phyloP scores from a whole-genome alignment of 371 early-diverging fungal genomes.

The Mycotypha africana region DNA sequence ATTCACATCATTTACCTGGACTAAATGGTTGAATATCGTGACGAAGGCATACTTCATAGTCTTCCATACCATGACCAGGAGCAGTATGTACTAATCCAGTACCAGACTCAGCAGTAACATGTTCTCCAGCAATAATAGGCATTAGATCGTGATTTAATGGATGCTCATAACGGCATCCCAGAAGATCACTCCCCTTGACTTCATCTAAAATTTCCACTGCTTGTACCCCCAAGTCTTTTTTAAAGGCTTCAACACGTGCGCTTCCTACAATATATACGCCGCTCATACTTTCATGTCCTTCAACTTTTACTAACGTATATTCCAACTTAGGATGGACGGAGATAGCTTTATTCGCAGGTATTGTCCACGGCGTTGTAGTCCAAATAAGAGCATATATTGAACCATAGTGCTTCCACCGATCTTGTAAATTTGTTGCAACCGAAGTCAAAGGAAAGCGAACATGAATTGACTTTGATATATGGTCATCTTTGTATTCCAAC shows the following conservation, averaged over 20 bases:
- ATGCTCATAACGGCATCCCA: constrained; percentile 67
- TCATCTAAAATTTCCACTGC: constrained; percentile 15
- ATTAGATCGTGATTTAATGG: constrained; percentile 46
- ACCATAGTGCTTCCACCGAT: constrained; percentile 17
- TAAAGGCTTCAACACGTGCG: constrained; percentile 37
- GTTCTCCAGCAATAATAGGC: constrained; percentile 62
- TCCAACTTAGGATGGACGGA: constrained; percentile 70
- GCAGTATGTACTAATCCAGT: constrained; percentile 94
- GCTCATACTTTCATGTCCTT: constrained; percentile 9
- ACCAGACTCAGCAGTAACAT: constrained; percentile 82
- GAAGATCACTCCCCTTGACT: constrained; percentile 52
- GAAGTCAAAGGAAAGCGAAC: constrained; percentile 53
- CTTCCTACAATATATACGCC: constrained; percentile 44
- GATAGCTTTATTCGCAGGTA: constrained; percentile 86
- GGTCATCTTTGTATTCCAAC: constrained; percentile 84
- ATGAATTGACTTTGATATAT: constrained; percentile 72
- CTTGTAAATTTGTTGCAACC: constrained; percentile 12
- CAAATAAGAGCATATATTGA: constrained; percentile 67
- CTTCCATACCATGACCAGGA: constrained; percentile 95
- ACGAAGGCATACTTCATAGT: constrained; percentile 73
- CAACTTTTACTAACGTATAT: constrained; percentile 57
- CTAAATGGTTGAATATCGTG: constrained; percentile 55
- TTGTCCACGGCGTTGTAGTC: constrained; percentile 98
- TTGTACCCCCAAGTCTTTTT: constrained; percentile 10
- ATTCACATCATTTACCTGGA: constrained; percentile 35